These are phyloP conservation scores for Cyphellophora europaea DNA, from an alignment of 2,329 filamentous ascomycete species.

Conservation along the genomic window DNA sequence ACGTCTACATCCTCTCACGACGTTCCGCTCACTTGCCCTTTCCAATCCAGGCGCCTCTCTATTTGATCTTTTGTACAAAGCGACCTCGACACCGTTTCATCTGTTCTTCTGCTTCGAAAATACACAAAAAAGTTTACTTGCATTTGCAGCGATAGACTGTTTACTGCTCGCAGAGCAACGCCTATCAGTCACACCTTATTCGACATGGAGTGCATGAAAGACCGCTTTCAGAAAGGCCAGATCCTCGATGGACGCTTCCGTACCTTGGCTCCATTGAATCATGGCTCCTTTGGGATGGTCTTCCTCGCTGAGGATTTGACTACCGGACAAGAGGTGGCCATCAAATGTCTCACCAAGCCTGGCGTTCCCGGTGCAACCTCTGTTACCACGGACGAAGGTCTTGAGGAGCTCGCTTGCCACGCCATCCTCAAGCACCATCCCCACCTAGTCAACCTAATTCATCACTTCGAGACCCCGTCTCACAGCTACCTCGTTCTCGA, in stretches of 20 bases:
- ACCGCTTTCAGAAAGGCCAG: slow-evolving; percentile 69
- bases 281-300: slow-evolving; percentile 98
- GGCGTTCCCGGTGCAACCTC: slow-evolving; percentile 33
- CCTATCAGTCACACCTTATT: not conserved
- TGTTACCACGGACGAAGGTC: slow-evolving; percentile 49
- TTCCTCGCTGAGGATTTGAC: slow-evolving; percentile 77
- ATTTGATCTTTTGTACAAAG: slow-evolving; percentile 1
- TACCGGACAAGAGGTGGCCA: slow-evolving; percentile 73
- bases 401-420: slow-evolving; percentile 60
- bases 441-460: slow-evolving; percentile 87
- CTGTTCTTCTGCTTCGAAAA: not conserved
- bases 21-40: not conserved
- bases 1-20: not conserved
- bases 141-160: too few species aligned
- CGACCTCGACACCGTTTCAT: not conserved
- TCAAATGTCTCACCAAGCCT: slow-evolving; percentile 92
- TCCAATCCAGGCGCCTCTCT: not conserved
- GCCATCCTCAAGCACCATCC: slow-evolving; percentile 67
- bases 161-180: too few species aligned
- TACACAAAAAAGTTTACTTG: not conserved
- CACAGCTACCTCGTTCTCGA: slow-evolving; percentile 91
- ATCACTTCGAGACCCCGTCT: slow-evolving; percentile 83
- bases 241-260: slow-evolving; percentile 82
- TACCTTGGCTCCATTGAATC: slow-evolving; percentile 89
- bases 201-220: slow-evolving; percentile 74